phyloP scores from a whole-genome alignment of 345 rosid species.

The Populus deltoides region DNA sequence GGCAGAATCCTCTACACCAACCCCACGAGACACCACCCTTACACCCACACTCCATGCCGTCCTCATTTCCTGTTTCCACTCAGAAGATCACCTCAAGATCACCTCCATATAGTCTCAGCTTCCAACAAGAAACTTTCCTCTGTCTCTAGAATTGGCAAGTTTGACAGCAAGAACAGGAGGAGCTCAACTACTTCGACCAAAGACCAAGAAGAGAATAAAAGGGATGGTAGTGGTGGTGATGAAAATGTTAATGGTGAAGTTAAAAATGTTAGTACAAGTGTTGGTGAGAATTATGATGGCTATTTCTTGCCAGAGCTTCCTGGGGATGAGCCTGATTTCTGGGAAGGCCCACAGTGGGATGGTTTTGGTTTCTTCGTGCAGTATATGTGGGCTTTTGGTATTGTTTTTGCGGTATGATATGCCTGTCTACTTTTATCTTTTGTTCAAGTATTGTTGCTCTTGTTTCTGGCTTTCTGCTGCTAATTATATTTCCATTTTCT shows the following conservation, averaged over 20 bases:
- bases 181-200: conserved; percentile 37
- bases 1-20: conserved; percentile 32
- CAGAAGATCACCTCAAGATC: conserved; percentile 14
- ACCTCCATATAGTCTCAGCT: conserved; percentile 40
- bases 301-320: conserved; percentile 55
- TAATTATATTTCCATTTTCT: neutral
- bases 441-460: neutral
- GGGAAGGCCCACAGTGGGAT: conserved; percentile 87
- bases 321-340: conserved; percentile 58
- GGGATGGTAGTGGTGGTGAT: conserved; percentile 23
- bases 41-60: conserved; percentile 19
- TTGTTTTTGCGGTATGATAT: conserved; percentile 62
- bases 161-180: conserved; percentile 62
- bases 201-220: conserved; percentile 32
- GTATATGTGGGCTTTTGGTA: conserved; percentile 87
- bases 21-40: conserved; percentile 16
- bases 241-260: conserved; percentile 22
- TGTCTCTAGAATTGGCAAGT: conserved; percentile 50
- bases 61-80: conserved; percentile 17
- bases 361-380: conserved; percentile 76
- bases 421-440: neutral
- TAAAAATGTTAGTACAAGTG: conserved; percentile 14
- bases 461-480: neutral
- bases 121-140: conserved; percentile 56
- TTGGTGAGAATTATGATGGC: conserved; percentile 32